Percentiles rank a stretch among this genome's conserved stretches.
These are phyloP conservation scores for Selaginella moellendorffii DNA, from an alignment of 75 land plant species.

Conservation along the genomic window DNA sequence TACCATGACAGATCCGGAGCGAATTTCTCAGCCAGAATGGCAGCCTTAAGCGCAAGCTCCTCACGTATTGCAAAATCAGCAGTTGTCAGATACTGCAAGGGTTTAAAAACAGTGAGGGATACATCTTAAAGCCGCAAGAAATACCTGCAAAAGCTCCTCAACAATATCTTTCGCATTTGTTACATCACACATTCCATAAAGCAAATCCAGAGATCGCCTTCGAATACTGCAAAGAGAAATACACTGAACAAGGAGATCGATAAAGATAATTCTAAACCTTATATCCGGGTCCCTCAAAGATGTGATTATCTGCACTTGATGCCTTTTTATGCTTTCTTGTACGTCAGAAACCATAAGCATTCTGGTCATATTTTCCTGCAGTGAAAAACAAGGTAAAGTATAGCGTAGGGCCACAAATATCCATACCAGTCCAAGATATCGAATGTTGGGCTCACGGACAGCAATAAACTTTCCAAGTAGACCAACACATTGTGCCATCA, in stretches of 20 bases:
- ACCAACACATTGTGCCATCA: conserved; percentile 99
- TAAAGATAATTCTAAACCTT: conserved; percentile 34
- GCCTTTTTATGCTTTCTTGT: conserved; percentile 91
- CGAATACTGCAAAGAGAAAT: conserved; percentile 50
- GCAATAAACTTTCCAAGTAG: conserved; percentile 97
- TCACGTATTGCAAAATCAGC: conserved; percentile 99
- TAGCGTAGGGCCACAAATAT: not conserved
- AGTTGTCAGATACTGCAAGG: conserved; percentile 70
- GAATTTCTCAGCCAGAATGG: conserved; percentile 96
- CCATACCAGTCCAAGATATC: conserved; percentile 96
- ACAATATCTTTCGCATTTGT: conserved; percentile 98
- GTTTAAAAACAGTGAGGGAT: conserved; percentile 3
- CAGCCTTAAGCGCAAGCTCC: conserved; percentile 92
- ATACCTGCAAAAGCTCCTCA: conserved; percentile 96
- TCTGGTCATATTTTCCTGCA: conserved; percentile 99
- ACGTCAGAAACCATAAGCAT: conserved; percentile 97
- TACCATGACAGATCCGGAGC: conserved; percentile 98
- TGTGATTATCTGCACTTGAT: conserved; percentile 96
- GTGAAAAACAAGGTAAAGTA: not conserved
- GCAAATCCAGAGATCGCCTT: conserved; percentile 88
- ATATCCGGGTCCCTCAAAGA: conserved; percentile 98
- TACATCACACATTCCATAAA: conserved; percentile 98
- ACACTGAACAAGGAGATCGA: not conserved
- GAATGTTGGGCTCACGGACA: conserved; percentile 95
- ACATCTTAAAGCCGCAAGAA: not conserved